A percentile compares a stretch with the other conserved stretches of the same genome.
Evolutionary conservation across 305 asterid genomes (phyloP).

Genomic region (Stenogyne calaminthoides): DNA sequence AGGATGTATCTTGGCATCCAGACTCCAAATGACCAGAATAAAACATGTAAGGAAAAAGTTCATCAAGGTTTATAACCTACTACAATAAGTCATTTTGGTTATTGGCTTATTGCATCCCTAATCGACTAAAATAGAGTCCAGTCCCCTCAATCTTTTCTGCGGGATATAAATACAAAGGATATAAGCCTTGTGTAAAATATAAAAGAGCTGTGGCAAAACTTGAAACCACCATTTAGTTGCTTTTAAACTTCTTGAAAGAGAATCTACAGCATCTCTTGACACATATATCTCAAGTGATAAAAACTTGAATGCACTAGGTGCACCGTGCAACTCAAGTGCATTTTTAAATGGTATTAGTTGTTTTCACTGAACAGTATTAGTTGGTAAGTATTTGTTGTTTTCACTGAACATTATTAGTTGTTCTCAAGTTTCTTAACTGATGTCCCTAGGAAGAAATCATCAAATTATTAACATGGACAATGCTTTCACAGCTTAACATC

Average conservation of each 20-base stretch:
- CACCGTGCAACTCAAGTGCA: no score
- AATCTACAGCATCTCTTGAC: conserved; percentile 6
- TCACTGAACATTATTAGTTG: no score
- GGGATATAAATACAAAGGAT: background rate
- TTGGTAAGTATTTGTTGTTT: no score
- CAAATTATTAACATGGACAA: background rate
- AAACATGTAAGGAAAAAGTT: background rate
- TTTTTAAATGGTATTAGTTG: no score
- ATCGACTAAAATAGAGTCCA: conserved; percentile 7
- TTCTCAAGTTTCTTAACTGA: no score
- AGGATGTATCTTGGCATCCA: conserved; percentile 9
- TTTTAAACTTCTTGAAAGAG: background rate
- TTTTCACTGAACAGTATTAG: no score
- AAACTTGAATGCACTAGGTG: no score
- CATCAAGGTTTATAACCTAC: conserved; percentile 6
- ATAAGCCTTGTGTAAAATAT: background rate
- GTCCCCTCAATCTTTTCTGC: background rate
- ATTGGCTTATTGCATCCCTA: no score
- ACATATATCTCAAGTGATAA: background rate
- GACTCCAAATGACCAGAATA: background rate
- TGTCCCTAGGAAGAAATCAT: conserved; percentile 7
- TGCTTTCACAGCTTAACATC: background rate
- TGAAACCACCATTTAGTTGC: background rate
- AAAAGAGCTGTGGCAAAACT: background rate
- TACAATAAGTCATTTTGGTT: conserved; percentile 3